These are phyloP conservation scores for Kappamyces sp. DNA, from an alignment of 192 early-diverging fungal species.

Conservation along the genomic window DNA sequence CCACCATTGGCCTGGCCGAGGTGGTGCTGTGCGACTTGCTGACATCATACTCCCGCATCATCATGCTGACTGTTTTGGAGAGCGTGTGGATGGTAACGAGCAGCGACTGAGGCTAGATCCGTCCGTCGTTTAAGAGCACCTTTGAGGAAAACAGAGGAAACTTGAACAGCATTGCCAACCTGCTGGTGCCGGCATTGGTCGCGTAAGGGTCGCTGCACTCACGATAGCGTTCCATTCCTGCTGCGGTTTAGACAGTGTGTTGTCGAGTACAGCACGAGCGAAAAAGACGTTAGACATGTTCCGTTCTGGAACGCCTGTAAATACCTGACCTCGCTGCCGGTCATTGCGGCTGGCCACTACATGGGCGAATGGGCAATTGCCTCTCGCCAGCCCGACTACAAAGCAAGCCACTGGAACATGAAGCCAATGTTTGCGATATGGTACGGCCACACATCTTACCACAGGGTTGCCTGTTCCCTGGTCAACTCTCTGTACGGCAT, in stretches of 20 bases:
- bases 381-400: neutral
- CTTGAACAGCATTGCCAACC: neutral
- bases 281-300: conserved; percentile 18
- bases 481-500: conserved; percentile 90
- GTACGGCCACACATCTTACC: neutral
- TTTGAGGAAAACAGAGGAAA: neutral
- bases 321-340: conserved; percentile 78
- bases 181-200: neutral
- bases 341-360: conserved; percentile 38
- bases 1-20: conserved; percentile 52
- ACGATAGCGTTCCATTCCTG: conserved; percentile 62
- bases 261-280: conserved; percentile 53
- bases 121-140: conserved; percentile 28
- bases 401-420: neutral
- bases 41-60: conserved; percentile 84
- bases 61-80: conserved; percentile 56
- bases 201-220: conserved; percentile 15
- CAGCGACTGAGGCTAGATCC: conserved; percentile 62
- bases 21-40: conserved; percentile 91
- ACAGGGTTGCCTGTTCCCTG: conserved; percentile 56
- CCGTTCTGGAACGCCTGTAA: conserved; percentile 91
- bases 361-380: conserved; percentile 5
- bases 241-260: conserved; percentile 76
- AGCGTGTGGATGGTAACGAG: conserved; percentile 16
- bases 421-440: neutral